Evolutionary conservation across 257 asterid species (phyloP).

Genomic region (Solanum medicagineum): DNA sequence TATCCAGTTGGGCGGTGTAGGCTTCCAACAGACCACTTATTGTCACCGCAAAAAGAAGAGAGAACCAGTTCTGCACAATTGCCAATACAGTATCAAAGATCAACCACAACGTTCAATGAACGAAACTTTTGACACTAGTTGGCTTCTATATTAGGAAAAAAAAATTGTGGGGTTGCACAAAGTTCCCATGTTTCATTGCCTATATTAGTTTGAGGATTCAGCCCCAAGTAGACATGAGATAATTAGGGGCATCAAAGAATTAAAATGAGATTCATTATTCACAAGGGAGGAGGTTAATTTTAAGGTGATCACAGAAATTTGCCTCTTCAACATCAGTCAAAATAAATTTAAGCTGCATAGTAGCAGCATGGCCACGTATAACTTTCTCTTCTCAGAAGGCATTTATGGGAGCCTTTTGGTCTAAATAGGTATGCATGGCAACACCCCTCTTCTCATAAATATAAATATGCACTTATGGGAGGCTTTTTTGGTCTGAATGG

Average conservation of each 20-base stretch:
- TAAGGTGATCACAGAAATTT: not conserved
- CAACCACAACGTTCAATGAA: constrained; percentile 2
- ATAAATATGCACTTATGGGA: not conserved
- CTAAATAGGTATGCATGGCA: not conserved
- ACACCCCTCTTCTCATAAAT: too few species aligned
- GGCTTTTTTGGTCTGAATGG: not conserved
- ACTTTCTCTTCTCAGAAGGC: not conserved
- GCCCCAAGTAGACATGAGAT: not conserved
- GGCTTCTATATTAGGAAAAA: not conserved
- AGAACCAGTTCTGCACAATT: constrained; percentile 69
- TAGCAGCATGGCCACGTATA: not conserved
- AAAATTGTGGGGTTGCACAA: not conserved
- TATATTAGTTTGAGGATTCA: not conserved
- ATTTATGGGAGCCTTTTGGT: not conserved
- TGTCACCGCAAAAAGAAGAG: constrained; percentile 72
- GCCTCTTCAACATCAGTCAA: not conserved
- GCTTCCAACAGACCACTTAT: constrained; percentile 87
- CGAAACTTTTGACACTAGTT: not conserved
- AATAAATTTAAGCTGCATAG: not conserved
- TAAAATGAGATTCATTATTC: not conserved
- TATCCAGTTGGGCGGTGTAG: constrained; percentile 91
- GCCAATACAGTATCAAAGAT: not conserved
- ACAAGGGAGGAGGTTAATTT: not conserved
- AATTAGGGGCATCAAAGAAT: not conserved
- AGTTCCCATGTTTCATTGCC: not conserved